A percentile compares a stretch with the other conserved stretches of the same genome.
Conservation (phyloP, 495 filamentous ascomycete genomes). For the Aspergillus indologenus region DNA sequence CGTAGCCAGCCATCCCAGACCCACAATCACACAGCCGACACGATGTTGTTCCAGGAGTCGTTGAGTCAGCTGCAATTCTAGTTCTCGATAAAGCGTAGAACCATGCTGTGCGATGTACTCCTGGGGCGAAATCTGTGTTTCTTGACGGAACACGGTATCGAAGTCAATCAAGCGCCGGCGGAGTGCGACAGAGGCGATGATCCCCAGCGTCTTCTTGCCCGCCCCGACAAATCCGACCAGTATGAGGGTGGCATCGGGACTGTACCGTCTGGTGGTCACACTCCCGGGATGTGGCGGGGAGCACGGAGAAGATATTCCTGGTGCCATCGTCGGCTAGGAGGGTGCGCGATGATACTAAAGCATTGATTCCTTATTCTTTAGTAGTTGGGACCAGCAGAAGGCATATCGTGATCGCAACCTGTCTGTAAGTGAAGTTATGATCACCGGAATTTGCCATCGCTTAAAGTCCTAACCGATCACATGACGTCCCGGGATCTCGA, state of each 20-base stretch:
- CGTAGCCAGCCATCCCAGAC: conserved; percentile 22
- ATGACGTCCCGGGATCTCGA: neutral
- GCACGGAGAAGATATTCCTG: neutral
- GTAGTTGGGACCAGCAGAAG: too few species aligned
- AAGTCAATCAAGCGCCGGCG: conserved; percentile 63
- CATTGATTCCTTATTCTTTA: too few species aligned
- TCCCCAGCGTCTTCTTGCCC: conserved; percentile 66
- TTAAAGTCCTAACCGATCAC: neutral
- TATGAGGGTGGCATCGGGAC: conserved; percentile 55
- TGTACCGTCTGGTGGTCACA: conserved; percentile 15
- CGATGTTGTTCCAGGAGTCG: conserved; percentile 53
- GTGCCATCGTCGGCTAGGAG: neutral
- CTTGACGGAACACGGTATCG: conserved; percentile 60
- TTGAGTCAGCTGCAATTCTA: conserved; percentile 55
- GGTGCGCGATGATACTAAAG: neutral
- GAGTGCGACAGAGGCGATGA: conserved; percentile 68
- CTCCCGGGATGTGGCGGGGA: neutral
- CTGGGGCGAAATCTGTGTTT: conserved; percentile 52
- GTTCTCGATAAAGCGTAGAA: conserved; percentile 51
- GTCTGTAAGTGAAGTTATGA: too few species aligned
- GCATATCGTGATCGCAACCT: too few species aligned
- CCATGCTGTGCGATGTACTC: conserved; percentile 57
- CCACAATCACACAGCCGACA: conserved; percentile 62
- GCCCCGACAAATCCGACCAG: conserved; percentile 67
- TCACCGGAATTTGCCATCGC: neutral